Evolutionary conservation across 805 yeast species (phyloP), one percentile per base, ranked within the genome.

Genomic region (Kodamaea restingae): DNA sequence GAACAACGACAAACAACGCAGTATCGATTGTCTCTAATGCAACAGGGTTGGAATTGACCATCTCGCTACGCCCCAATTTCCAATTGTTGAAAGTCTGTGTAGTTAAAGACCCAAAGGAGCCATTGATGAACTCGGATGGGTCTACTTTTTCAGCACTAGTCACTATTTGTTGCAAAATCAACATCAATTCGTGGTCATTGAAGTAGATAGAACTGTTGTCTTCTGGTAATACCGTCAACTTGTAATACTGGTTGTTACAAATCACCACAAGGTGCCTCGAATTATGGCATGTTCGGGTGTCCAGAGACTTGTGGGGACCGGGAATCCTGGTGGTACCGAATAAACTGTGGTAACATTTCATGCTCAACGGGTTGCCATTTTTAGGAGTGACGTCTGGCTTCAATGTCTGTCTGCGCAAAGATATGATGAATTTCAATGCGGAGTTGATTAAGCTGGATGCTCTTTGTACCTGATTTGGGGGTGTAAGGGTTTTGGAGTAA

Each of bases 291-390:
- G 42, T 35, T 5, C 24, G 27, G 18, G 35, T 34, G 7, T 22
- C 38, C 42, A 34, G 38, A 15, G 57, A 50, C 15, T 52, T 45
- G 33, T 62, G 49, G 4, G 39, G 30, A 22, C 54, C 60, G 0
- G 75, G 75, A 7, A 65, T 58, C 42, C 90, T 69, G 0, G 88
- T 75, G 5, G 88, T 72, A 7, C 88, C 88, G 57, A 84, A 84
- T 17, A 84, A 57, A 47, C 80, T 80, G 40, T 63, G 58, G 56
- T 81, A 83, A 18, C 88, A 80, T 22, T 67, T 66, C 91, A 84
- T 84, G 7, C 88, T 75, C 39, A 82, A 61, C 0, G 80, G 78
- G 14, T 59, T 65, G 1, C 69, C 69, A 30, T 65, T 63, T 35
- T 67, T 68, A 2, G 82, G 77, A 17, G 78, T 65, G n/a, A 58